Percentiles rank a stretch among this genome's conserved stretches.
These are phyloP conservation scores for Pontederia crassipes DNA, from an alignment of 176 grass and related monocot genomes.

Conservation along the genomic window DNA sequence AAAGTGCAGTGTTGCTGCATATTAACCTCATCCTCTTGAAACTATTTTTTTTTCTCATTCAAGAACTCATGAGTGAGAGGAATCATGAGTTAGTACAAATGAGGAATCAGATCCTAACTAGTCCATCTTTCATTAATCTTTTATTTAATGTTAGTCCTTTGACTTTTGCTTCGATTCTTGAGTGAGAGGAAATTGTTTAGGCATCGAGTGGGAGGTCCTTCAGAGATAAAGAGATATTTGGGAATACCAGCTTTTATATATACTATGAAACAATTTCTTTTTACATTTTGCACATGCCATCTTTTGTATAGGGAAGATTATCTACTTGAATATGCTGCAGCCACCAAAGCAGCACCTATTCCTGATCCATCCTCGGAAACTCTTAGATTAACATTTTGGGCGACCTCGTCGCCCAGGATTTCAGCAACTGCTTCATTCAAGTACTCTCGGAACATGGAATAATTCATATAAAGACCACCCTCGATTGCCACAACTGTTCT, in stretches of 20 bases:
- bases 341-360: constrained; percentile 70
- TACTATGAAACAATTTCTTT: background rate
- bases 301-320: background rate
- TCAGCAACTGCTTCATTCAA: constrained; percentile 57
- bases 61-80: too few species aligned
- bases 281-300: constrained; percentile 2
- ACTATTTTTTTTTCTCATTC: too few species aligned
- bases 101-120: too few species aligned
- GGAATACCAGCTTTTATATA: background rate
- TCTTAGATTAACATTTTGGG: constrained; percentile 28
- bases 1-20: too few species aligned
- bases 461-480: constrained; percentile 55
- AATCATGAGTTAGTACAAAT: too few species aligned
- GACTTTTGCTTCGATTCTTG: too few species aligned
- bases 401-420: constrained; percentile 54
- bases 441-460: constrained; percentile 47
- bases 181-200: too few species aligned
- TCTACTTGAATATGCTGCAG: constrained; percentile 44
- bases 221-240: background rate
- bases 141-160: too few species aligned
- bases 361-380: constrained; percentile 72
- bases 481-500: constrained; percentile 59
- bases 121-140: too few species aligned
- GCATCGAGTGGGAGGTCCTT: too few species aligned
- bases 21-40: too few species aligned